Conservation (phyloP, 768 basidiomycete species). For the Tylopilus vinaceipallidus region DNA sequence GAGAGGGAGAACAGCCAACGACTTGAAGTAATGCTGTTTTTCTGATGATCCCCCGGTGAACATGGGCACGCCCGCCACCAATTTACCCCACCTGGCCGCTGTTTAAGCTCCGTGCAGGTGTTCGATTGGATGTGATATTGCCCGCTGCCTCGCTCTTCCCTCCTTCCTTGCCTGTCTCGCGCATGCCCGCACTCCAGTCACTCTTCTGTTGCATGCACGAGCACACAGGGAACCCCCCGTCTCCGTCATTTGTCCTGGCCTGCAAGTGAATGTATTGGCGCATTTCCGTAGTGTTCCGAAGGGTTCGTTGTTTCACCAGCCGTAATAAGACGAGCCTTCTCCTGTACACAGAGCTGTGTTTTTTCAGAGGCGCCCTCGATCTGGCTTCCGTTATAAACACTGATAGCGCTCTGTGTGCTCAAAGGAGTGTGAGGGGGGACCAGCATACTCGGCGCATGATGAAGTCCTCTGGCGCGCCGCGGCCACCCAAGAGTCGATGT, state of each 20-base stretch:
- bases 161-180: slow-evolving; percentile 16
- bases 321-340: slow-evolving; percentile 26
- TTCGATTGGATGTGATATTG: slow-evolving; percentile 15
- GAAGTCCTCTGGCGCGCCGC: too few relatives aligned
- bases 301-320: slow-evolving; percentile 21
- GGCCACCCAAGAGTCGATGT: too few relatives aligned
- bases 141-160: slow-evolving; percentile 21
- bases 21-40: slow-evolving; percentile 8
- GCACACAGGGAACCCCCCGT: slow-evolving; percentile 9
- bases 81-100: slow-evolving; percentile 10
- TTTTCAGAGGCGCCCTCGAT: slow-evolving; percentile 7
- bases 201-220: slow-evolving; percentile 9
- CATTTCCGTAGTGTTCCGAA: slow-evolving; percentile 9
- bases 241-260: slow-evolving; percentile 4
- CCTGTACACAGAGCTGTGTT: slow-evolving; percentile 12
- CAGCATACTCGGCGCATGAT: background rate
- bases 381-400: slow-evolving; percentile 1
- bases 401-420: background rate
- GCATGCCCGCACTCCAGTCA: slow-evolving; percentile 11
- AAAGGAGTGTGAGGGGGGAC: background rate
- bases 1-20: background rate
- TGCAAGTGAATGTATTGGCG: slow-evolving; percentile 1
- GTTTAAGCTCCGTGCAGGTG: slow-evolving; percentile 27
- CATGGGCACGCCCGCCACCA: slow-evolving; percentile 3
- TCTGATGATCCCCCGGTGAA: slow-evolving; percentile 10